These are phyloP conservation scores for Mesostigma viride DNA, from an alignment of 139 green algal species.

Conservation along the genomic window DNA sequence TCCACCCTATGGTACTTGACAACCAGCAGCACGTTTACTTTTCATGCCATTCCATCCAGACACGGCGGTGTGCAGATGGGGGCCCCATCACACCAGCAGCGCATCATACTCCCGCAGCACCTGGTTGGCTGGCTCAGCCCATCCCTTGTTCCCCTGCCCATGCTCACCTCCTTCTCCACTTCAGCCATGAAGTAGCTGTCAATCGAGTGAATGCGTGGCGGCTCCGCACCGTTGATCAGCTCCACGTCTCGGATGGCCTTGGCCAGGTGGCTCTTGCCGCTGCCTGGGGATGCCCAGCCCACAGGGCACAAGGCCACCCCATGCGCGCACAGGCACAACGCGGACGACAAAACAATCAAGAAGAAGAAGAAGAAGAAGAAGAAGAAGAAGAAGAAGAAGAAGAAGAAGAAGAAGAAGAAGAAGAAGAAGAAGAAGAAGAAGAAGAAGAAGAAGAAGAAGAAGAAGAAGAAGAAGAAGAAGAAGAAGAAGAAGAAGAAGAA, in stretches of 20 bases:
- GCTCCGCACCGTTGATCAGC: slow-evolving; percentile 38
- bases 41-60: no score
- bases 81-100: no score
- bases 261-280: slow-evolving; percentile 61
- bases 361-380: neutral
- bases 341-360: neutral
- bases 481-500: slow-evolving; percentile 8
- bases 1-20: no score
- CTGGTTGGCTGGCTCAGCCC: neutral
- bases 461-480: neutral
- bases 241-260: slow-evolving; percentile 53
- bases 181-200: slow-evolving; percentile 74
- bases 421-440: slow-evolving; percentile 1
- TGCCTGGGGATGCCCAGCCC: no score
- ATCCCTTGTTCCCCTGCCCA: slow-evolving; percentile 10
- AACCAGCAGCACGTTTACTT: no score
- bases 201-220: slow-evolving; percentile 59
- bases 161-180: slow-evolving; percentile 13
- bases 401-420: slow-evolving; percentile 6
- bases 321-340: no score
- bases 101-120: slow-evolving; percentile 42
- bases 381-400: neutral
- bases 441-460: neutral
- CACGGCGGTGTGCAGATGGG: no score
- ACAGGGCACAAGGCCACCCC: no score